Evolutionary conservation across 139 green algal species (phyloP).

Genomic region (Chloropicon primus): DNA sequence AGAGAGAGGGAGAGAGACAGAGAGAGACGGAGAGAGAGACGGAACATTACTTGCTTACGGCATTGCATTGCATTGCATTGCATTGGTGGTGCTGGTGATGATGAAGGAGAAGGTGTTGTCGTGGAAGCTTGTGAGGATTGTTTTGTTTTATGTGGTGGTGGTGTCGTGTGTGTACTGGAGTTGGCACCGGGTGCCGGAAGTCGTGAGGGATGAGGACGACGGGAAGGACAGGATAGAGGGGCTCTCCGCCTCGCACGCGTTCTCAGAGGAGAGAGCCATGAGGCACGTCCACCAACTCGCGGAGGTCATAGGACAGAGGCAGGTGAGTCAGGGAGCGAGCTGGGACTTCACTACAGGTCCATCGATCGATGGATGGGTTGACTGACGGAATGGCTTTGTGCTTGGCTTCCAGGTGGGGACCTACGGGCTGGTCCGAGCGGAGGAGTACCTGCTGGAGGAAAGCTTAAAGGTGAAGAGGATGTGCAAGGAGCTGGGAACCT

Average conservation of each 20-base stretch:
- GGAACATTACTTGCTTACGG: too few relatives aligned
- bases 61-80: too few relatives aligned
- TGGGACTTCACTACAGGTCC: too few relatives aligned
- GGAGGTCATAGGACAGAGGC: slow-evolving; percentile 5
- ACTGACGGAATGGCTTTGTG: too few relatives aligned
- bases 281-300: slow-evolving; percentile 7
- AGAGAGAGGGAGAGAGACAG: too few relatives aligned
- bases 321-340: slow-evolving; percentile 7
- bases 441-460: neutral
- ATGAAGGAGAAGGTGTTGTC: too few relatives aligned
- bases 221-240: neutral
- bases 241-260: neutral
- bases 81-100: too few relatives aligned
- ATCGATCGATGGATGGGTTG: too few relatives aligned
- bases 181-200: neutral
- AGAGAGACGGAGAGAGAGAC: too few relatives aligned
- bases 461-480: neutral
- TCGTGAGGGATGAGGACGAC: neutral
- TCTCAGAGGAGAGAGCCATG: slow-evolving; percentile 17
- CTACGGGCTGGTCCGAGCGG: neutral
- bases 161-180: neutral
- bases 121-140: too few relatives aligned
- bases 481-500: neutral
- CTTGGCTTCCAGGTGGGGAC: too few relatives aligned
- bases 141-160: too few relatives aligned